phyloP scores from a whole-genome alignment of 2,329 filamentous ascomycete genomes.

The Aspergillus luchuensis region DNA sequence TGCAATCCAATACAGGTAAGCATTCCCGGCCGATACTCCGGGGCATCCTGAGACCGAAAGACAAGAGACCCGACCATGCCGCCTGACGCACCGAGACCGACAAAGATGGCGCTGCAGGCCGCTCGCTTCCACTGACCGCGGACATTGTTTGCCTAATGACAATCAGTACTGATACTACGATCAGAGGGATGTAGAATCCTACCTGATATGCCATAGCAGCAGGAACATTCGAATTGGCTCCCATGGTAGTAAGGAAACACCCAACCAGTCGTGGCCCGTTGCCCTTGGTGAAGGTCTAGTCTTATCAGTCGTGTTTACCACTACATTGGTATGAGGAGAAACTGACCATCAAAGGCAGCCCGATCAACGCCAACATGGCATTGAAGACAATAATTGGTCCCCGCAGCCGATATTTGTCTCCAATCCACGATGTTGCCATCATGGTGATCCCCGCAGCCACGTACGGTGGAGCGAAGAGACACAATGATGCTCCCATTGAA shows the following conservation, averaged over 20 bases:
- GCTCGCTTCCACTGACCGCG: slow-evolving; percentile 33
- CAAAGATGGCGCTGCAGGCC: slow-evolving; percentile 22
- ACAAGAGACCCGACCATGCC: slow-evolving; percentile 19
- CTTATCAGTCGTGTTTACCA: background rate
- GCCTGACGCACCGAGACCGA: slow-evolving; percentile 19
- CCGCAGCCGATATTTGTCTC: slow-evolving; percentile 31
- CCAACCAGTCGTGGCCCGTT: slow-evolving; percentile 31
- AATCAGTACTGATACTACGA: too few relatives aligned
- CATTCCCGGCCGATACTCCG: slow-evolving; percentile 20
- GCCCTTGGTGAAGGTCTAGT: slow-evolving; percentile 21
- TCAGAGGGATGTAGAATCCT: background rate
- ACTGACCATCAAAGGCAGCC: slow-evolving; percentile 30
- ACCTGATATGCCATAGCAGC: slow-evolving; percentile 34
- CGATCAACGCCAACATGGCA: slow-evolving; percentile 27
- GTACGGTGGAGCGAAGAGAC: slow-evolving; percentile 33
- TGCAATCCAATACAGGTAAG: slow-evolving; percentile 15
- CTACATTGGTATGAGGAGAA: background rate
- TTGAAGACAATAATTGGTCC: slow-evolving; percentile 31
- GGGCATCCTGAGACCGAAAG: slow-evolving; percentile 17
- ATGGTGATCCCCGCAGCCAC: slow-evolving; percentile 28
- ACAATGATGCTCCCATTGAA: slow-evolving; percentile 25
- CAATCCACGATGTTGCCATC: slow-evolving; percentile 26
- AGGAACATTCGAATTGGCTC: slow-evolving; percentile 34
- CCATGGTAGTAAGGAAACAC: slow-evolving; percentile 33
- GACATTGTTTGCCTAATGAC: slow-evolving; percentile 34